Conservation (phyloP, 805 yeast species). For the Saccharomycopsis sp. region DNA sequence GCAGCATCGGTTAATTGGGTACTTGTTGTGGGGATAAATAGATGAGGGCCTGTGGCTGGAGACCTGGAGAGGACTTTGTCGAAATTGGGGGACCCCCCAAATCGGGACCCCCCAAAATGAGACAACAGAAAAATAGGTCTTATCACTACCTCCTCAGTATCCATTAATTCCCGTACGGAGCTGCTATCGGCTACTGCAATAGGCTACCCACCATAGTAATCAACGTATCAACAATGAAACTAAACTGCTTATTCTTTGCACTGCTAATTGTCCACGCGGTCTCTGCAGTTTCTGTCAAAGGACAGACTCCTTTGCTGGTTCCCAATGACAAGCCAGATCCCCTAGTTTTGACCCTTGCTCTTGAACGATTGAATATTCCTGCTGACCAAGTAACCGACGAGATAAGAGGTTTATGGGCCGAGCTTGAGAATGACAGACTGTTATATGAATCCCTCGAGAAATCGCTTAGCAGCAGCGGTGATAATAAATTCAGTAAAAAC, state of each 20-base stretch:
- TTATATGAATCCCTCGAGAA: background rate
- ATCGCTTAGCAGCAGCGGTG: background rate
- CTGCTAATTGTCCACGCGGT: background rate
- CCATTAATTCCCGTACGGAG: too few species aligned
- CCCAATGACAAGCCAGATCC: background rate
- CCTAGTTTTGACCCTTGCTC: background rate
- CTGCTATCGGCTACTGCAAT: background rate
- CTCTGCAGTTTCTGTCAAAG: background rate
- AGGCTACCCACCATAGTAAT: too few species aligned
- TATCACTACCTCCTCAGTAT: too few species aligned
- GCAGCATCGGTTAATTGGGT: too few species aligned
- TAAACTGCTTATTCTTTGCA: background rate
- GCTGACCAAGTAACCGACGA: background rate
- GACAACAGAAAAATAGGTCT: too few species aligned
- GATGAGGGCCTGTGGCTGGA: too few species aligned
- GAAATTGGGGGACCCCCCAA: too few species aligned
- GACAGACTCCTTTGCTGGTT: background rate
- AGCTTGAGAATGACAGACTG: background rate
- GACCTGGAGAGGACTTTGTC: too few species aligned
- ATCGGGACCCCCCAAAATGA: too few species aligned
- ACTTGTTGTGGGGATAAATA: too few species aligned
- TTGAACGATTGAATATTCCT: background rate
- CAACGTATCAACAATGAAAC: background rate
- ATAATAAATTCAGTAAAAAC: background rate
- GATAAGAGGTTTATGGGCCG: background rate